phyloP scores from a whole-genome alignment of 208 protist species.

The Crithidia mellificae region DNA sequence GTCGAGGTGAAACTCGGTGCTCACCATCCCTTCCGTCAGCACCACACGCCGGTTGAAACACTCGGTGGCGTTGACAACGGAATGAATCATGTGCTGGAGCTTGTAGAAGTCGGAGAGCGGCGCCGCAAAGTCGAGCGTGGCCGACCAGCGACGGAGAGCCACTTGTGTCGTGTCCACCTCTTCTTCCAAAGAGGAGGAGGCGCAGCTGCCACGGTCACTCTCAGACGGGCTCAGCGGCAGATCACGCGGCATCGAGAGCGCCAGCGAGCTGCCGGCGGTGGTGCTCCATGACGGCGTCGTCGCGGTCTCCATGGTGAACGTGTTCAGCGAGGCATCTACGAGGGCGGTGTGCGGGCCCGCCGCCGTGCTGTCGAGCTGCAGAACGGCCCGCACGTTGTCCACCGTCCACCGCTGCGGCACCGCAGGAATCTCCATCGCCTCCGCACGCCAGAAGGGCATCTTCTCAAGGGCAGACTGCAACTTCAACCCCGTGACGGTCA shows the following conservation, averaged over 20 bases:
- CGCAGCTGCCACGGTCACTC: slow-evolving; percentile 32
- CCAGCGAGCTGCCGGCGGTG: neutral
- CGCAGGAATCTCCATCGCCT: slow-evolving; percentile 21
- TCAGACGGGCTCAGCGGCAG: slow-evolving; percentile 20
- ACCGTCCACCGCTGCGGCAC: slow-evolving; percentile 20
- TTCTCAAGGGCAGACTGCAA: slow-evolving; percentile 24
- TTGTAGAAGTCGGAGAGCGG: slow-evolving; percentile 21
- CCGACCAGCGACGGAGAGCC: slow-evolving; percentile 26
- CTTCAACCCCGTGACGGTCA: slow-evolving; percentile 19
- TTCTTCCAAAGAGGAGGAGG: slow-evolving; percentile 32
- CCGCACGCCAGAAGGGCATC: slow-evolving; percentile 33
- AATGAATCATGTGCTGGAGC: slow-evolving; percentile 25
- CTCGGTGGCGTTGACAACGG: neutral
- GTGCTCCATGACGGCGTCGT: neutral
- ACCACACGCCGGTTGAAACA: slow-evolving; percentile 26
- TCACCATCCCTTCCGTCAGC: slow-evolving; percentile 1
- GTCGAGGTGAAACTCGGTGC: slow-evolving; percentile 41
- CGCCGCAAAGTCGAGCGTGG: slow-evolving; percentile 19
- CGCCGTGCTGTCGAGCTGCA: slow-evolving; percentile 17
- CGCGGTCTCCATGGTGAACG: slow-evolving; percentile 23
- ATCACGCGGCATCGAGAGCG: slow-evolving; percentile 15
- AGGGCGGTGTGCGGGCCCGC: neutral
- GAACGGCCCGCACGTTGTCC: slow-evolving; percentile 17
- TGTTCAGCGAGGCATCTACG: slow-evolving; percentile 10
- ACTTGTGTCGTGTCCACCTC: slow-evolving; percentile 21